Conservation (phyloP, 306 rosid species). For the peach (Prunus persica) region DNA sequence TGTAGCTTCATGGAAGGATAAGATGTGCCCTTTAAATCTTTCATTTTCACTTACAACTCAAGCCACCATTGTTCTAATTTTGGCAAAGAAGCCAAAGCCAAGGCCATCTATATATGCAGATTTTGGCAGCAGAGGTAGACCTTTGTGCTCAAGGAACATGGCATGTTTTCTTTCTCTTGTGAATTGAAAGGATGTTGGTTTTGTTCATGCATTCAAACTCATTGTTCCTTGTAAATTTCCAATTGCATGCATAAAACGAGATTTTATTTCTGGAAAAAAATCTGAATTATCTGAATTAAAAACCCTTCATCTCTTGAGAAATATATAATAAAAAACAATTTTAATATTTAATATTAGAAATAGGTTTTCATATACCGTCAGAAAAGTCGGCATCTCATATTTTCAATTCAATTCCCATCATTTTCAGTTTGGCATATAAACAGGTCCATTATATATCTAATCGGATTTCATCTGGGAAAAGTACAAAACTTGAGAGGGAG, state of each 20-base stretch:
- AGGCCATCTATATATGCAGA: neutral
- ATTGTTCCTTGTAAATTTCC: neutral
- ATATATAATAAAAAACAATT: too few species aligned
- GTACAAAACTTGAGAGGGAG: neutral
- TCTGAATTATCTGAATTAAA: too few species aligned
- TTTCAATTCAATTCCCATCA: neutral
- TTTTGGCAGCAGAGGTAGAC: neutral
- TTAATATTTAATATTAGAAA: too few species aligned
- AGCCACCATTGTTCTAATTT: neutral
- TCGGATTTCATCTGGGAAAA: neutral
- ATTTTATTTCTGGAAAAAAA: neutral
- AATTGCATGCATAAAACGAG: slow-evolving; percentile 1
- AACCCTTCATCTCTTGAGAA: too few species aligned
- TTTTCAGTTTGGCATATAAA: neutral
- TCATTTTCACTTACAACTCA: neutral
- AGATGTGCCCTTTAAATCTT: neutral
- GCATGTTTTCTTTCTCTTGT: slow-evolving; percentile 15
- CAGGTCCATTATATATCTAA: neutral
- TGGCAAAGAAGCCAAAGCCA: neutral
- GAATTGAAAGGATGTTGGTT: neutral
- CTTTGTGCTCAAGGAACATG: slow-evolving; percentile 7
- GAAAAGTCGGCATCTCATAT: neutral
- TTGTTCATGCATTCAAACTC: neutral
- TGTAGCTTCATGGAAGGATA: neutral
- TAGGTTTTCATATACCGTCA: neutral